phyloP scores from a whole-genome alignment of 2,329 filamentous ascomycete species.

The Torrubiella hemipterigena region DNA sequence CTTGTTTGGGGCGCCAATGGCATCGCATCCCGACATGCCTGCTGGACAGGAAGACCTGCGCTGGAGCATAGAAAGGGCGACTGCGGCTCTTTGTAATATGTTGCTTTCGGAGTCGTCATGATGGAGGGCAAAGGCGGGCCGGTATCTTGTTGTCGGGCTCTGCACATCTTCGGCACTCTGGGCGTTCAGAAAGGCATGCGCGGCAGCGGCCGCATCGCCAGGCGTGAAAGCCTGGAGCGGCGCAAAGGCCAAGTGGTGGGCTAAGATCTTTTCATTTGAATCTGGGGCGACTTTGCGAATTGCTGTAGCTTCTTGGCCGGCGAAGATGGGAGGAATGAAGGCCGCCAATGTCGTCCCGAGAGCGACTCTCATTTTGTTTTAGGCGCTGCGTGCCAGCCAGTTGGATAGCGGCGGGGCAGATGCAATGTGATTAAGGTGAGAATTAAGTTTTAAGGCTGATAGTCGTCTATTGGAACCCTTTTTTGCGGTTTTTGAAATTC shows the following conservation, averaged over 20 bases:
- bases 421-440: too few species aligned
- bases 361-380: too few species aligned
- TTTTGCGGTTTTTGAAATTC: too few species aligned
- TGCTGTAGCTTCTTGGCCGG: slow-evolving; percentile 32
- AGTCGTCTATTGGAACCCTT: too few species aligned
- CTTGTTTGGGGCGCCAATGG: slow-evolving; percentile 54
- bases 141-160: slow-evolving; percentile 19
- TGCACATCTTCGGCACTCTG: slow-evolving; percentile 12
- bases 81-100: slow-evolving; percentile 30
- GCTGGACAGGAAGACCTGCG: slow-evolving; percentile 55
- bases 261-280: slow-evolving; percentile 61
- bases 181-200: slow-evolving; percentile 15
- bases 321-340: slow-evolving; percentile 23
- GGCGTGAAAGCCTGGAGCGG: slow-evolving; percentile 12
- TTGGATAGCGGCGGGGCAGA: too few species aligned
- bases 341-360: too few species aligned
- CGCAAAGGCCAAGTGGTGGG: slow-evolving; percentile 49
- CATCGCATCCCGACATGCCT: slow-evolving; percentile 52
- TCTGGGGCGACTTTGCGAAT: slow-evolving; percentile 63
- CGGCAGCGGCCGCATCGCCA: slow-evolving; percentile 17
- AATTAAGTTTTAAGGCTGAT: too few species aligned
- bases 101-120: slow-evolving; percentile 12
- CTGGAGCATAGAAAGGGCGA: slow-evolving; percentile 34
- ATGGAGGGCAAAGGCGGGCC: slow-evolving; percentile 41
- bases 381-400: too few species aligned